A percentile compares a stretch with the other conserved stretches of the same genome.
phyloP scores from a whole-genome alignment of 140 eudicot species.

The Cichorium intybus region DNA sequence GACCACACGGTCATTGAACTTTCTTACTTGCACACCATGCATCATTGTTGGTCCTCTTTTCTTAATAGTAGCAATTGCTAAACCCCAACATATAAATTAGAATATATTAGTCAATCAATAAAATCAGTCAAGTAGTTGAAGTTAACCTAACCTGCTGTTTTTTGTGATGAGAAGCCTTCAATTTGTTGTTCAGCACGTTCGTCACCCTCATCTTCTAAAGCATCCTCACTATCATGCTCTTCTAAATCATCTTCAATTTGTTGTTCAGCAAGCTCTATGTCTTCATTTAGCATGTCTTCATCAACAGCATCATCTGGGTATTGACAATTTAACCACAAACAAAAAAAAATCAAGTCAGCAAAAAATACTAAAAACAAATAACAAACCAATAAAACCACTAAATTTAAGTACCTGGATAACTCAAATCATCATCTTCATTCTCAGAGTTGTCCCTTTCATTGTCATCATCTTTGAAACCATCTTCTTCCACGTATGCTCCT shows the following conservation, averaged over 20 bases:
- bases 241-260: not conserved
- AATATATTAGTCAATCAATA: no score
- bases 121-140: no score
- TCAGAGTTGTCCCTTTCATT: no score
- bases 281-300: not conserved
- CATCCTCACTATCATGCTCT: not conserved
- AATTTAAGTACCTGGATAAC: no score
- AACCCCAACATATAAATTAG: not conserved
- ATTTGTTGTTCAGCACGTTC: not conserved
- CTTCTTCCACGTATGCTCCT: no score
- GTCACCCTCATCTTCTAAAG: not conserved
- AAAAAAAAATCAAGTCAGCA: no score
- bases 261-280: not conserved
- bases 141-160: not conserved
- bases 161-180: not conserved
- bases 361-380: no score
- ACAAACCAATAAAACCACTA: no score
- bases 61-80: not conserved
- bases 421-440: no score
- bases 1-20: not conserved
- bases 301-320: not conserved
- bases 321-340: no score
- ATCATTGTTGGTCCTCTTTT: not conserved
- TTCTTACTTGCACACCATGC: not conserved
- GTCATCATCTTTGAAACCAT: no score